A percentile compares a stretch with the other conserved stretches of the same genome.
These are phyloP conservation scores for Lumnitzera racemosa DNA, from an alignment of 345 rosid species.

Conservation along the genomic window DNA sequence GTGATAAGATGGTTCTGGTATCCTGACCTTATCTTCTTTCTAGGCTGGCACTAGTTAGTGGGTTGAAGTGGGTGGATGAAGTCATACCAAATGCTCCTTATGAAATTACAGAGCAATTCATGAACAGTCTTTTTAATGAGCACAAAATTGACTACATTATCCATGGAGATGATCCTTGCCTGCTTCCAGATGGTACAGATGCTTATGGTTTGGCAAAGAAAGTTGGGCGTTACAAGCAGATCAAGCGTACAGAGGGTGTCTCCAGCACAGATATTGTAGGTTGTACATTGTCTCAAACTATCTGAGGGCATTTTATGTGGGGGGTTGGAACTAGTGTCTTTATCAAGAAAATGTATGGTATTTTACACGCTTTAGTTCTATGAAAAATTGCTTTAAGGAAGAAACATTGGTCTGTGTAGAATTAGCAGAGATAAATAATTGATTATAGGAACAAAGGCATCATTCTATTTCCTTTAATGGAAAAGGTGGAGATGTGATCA, in stretches of 20 bases:
- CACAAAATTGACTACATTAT: slow-evolving; percentile 81
- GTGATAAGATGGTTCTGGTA: no score
- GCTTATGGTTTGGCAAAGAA: slow-evolving; percentile 88
- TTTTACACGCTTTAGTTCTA: no score
- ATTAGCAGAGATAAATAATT: no score
- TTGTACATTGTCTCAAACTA: slow-evolving; percentile 18
- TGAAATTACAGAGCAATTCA: slow-evolving; percentile 81
- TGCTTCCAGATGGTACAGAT: slow-evolving; percentile 95
- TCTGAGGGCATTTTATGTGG: neutral
- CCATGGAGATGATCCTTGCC: slow-evolving; percentile 96
- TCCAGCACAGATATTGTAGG: slow-evolving; percentile 99
- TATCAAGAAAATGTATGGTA: no score
- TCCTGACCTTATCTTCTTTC: slow-evolving; percentile 6
- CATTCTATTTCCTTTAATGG: no score
- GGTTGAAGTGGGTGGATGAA: slow-evolving; percentile 96
- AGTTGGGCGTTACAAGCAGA: slow-evolving; percentile 93
- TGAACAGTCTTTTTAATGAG: slow-evolving; percentile 75
- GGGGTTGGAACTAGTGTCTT: neutral
- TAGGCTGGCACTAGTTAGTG: slow-evolving; percentile 83
- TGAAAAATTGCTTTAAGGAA: no score
- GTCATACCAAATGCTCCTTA: slow-evolving; percentile 87
- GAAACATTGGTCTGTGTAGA: no score
- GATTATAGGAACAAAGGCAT: no score
- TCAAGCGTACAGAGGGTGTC: slow-evolving; percentile 96
- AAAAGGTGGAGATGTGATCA: no score